phyloP scores from a whole-genome alignment of 2,329 filamentous ascomycete species.

The Fusarium fujikuroi region DNA sequence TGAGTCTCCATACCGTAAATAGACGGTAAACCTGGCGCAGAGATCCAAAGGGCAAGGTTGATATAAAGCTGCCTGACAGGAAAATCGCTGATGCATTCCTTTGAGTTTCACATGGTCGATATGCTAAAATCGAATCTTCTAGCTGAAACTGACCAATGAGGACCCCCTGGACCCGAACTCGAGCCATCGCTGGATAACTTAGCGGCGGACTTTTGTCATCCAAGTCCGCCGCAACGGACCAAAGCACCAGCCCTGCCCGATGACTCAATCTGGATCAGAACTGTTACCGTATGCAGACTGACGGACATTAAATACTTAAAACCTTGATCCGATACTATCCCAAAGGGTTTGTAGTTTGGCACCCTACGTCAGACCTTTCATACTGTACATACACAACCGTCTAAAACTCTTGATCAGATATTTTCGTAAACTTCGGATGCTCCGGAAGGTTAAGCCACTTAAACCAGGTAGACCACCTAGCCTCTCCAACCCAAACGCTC shows the following conservation, averaged over 20 bases:
- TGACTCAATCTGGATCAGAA: slow-evolving; percentile 3
- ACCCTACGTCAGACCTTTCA: background rate
- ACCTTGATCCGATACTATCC: background rate
- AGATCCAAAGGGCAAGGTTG: background rate
- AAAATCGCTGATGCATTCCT: background rate
- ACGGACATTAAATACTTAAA: background rate
- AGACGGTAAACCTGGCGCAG: background rate
- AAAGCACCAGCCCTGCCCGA: slow-evolving; percentile 1
- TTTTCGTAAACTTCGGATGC: slow-evolving; percentile 26
- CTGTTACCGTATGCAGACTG: background rate
- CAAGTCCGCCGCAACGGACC: slow-evolving; percentile 25
- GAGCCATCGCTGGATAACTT: slow-evolving; percentile 3
- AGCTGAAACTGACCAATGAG: slow-evolving; percentile 24
- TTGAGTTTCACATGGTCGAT: slow-evolving; percentile 13
- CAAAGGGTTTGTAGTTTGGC: background rate
- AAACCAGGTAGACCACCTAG: background rate
- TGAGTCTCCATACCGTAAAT: background rate
- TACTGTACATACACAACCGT: background rate
- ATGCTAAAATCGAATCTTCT: slow-evolving; percentile 22
- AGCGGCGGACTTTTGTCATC: slow-evolving; percentile 28
- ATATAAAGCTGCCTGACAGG: background rate
- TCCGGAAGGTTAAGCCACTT: slow-evolving; percentile 28
- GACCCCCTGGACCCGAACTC: slow-evolving; percentile 15
- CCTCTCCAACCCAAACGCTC: background rate
- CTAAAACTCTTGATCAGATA: background rate